Base-by-base conservation (phyloP, 2,329 filamentous ascomycete genomes). In the Fusarium incarnatum region DNA sequence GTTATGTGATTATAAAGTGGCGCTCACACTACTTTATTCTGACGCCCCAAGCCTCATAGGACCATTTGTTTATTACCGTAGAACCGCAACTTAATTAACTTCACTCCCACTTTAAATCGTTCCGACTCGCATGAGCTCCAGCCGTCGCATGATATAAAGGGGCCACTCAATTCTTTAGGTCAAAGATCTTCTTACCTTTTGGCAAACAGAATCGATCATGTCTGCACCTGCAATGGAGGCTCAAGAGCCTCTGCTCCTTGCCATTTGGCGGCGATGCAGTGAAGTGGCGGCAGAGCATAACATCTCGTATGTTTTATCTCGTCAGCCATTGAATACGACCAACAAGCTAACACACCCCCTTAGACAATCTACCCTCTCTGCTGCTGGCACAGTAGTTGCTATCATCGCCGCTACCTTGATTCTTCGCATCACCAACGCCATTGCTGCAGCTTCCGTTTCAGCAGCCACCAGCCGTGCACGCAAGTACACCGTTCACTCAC, bases 401-500 rank as follows among this genome's bases (percentile, higher is more conserved):
- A 65, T 82, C 46, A 46, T 74, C 44, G 60, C 79, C 46, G 77
- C 80, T 52, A 37, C 77, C 41, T 18, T 78, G 54, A 65, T 81
- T 53, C 65, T 81, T 56, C 74, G 75, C 34, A 28, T 76, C 52
- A 68, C 75, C 45, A 67, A 76, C 64, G 56, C 63, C 23, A 71
- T 74, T 46, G 71, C 68, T 32, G 44, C 53, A 16, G 67, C 71
- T 34, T 64, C 73, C 48, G 52, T 74, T 27, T 54, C 56, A 52
- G 77, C 80, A 58, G 76, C 79, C 15, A 65, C 73, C 42, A 80
- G 82, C 56, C 77, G 74, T 68, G 81, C 86, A 11, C 85, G 88
- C 44, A 82, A 82, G 34, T 94, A 92, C 80, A 81, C 79, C 47
- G 86, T 94, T 30, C 84, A 88, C 8, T 75, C 86, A 44, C 91